Conservation (phyloP, 2,329 filamentous ascomycete genomes). For the Hymenoscyphus repandus region DNA sequence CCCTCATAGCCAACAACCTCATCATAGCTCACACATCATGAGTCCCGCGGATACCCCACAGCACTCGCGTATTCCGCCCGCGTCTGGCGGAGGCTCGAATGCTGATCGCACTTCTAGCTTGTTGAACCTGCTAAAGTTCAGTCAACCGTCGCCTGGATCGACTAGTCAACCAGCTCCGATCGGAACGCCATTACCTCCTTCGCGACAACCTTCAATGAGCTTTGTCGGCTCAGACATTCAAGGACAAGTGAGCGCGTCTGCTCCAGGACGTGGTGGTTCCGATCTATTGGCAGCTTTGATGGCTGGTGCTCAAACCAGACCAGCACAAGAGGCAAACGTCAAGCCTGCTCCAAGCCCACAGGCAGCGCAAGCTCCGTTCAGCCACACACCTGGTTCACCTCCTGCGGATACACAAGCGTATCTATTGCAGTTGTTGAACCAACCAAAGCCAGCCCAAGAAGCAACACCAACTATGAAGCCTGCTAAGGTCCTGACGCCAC, state of each 20-base stretch:
- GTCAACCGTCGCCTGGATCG: slow-evolving; percentile 37
- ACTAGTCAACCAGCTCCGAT: slow-evolving; percentile 24
- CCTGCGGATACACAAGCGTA: slow-evolving; percentile 74
- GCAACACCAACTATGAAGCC: slow-evolving; percentile 20
- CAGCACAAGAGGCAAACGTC: slow-evolving; percentile 21
- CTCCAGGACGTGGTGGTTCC: slow-evolving; percentile 17
- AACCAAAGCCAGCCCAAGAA: slow-evolving; percentile 63
- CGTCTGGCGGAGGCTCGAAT: slow-evolving; percentile 31
- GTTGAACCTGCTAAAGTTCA: slow-evolving; percentile 62
- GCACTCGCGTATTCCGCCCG: slow-evolving; percentile 33
- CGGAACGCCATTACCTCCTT: slow-evolving; percentile 26
- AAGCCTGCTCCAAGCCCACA: slow-evolving; percentile 24
- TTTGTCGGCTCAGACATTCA: slow-evolving; percentile 20
- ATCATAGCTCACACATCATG: slow-evolving; percentile 52
- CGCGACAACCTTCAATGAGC: slow-evolving; percentile 24
- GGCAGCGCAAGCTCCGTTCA: slow-evolving; percentile 17
- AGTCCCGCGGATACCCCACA: slow-evolving; percentile 46
- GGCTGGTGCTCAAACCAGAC: slow-evolving; percentile 21
- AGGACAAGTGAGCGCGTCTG: slow-evolving; percentile 16
- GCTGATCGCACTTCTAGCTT: slow-evolving; percentile 50
- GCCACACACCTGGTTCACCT: slow-evolving; percentile 46
- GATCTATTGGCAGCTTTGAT: slow-evolving; percentile 32
- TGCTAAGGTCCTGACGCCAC: slow-evolving; percentile 31
- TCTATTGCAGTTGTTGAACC: slow-evolving; percentile 78
- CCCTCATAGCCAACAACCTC: slow-evolving; percentile 44